phyloP scores from a whole-genome alignment of 148 eudicot genomes.

The Chenopodium album region DNA sequence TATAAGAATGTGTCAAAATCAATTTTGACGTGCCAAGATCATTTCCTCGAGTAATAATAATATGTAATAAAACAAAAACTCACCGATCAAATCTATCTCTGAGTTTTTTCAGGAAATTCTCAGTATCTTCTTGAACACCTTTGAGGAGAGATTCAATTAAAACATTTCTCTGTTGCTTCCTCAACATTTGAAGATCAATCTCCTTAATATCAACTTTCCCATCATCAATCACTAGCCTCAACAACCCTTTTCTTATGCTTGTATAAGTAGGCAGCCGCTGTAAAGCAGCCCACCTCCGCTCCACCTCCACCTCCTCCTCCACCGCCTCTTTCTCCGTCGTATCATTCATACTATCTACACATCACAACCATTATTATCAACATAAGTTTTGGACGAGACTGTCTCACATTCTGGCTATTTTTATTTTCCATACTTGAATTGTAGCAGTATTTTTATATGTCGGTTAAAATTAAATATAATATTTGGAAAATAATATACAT shows the following conservation, averaged over 20 bases:
- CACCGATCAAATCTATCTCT: slow-evolving; percentile 29
- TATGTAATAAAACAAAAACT: background rate
- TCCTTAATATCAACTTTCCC: background rate
- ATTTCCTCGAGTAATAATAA: too few species aligned
- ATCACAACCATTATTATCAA: too few species aligned
- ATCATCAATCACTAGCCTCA: background rate
- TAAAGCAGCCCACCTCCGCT: background rate
- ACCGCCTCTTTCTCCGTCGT: background rate
- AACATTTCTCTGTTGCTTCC: background rate
- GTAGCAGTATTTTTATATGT: too few species aligned
- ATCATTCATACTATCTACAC: background rate
- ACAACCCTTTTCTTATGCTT: background rate
- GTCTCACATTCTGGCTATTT: too few species aligned
- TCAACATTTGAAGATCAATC: background rate
- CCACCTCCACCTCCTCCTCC: background rate
- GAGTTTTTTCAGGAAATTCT: slow-evolving; percentile 15
- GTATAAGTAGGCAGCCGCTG: background rate
- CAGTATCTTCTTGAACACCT: slow-evolving; percentile 23
- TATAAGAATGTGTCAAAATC: too few species aligned
- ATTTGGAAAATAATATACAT: too few species aligned
- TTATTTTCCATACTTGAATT: too few species aligned
- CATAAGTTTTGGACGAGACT: too few species aligned
- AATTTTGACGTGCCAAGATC: too few species aligned
- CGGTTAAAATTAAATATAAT: too few species aligned
- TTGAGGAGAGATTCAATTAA: slow-evolving; percentile 8